Conservation (phyloP, 495 filamentous ascomycete genomes). For the Talaromyces wortmannii region DNA sequence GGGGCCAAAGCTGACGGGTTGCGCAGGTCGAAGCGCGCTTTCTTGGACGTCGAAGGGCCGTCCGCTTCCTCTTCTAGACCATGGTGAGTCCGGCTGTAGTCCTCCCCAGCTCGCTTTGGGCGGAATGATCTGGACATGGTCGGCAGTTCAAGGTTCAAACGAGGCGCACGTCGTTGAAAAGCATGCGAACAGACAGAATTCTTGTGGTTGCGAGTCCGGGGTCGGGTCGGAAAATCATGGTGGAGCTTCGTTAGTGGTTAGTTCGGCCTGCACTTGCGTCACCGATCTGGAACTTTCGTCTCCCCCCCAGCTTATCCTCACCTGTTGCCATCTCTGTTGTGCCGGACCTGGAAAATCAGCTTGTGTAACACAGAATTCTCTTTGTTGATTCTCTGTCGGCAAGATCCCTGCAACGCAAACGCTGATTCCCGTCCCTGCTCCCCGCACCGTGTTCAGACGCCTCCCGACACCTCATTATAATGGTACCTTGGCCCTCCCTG, state of each 20-base stretch:
- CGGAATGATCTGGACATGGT: slow-evolving; percentile 36
- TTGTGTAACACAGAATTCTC: too few species aligned
- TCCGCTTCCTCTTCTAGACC: slow-evolving; percentile 43
- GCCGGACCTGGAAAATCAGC: too few species aligned
- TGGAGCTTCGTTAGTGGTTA: slow-evolving; percentile 8
- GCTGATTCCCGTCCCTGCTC: neutral
- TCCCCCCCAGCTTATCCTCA: neutral
- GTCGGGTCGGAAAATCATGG: slow-evolving; percentile 42
- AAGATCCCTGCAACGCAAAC: neutral
- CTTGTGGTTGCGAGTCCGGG: slow-evolving; percentile 14
- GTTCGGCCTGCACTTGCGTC: slow-evolving; percentile 26
- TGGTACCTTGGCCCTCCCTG: slow-evolving; percentile 2
- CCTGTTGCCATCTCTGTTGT: slow-evolving; percentile 1
- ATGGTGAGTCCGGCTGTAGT: slow-evolving; percentile 67
- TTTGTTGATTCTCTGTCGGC: too few species aligned
- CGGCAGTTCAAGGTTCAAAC: too few species aligned
- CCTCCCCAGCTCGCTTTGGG: slow-evolving; percentile 76
- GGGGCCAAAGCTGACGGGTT: slow-evolving; percentile 88
- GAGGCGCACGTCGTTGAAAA: too few species aligned
- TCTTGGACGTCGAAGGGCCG: slow-evolving; percentile 55
- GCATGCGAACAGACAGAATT: too few species aligned
- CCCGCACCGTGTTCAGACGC: neutral
- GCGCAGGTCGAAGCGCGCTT: slow-evolving; percentile 88
- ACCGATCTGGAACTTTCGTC: slow-evolving; percentile 9
- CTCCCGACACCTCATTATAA: neutral